Base-by-base conservation (phyloP, 106 monocot genomes). In the Amphibolis antarctica region DNA sequence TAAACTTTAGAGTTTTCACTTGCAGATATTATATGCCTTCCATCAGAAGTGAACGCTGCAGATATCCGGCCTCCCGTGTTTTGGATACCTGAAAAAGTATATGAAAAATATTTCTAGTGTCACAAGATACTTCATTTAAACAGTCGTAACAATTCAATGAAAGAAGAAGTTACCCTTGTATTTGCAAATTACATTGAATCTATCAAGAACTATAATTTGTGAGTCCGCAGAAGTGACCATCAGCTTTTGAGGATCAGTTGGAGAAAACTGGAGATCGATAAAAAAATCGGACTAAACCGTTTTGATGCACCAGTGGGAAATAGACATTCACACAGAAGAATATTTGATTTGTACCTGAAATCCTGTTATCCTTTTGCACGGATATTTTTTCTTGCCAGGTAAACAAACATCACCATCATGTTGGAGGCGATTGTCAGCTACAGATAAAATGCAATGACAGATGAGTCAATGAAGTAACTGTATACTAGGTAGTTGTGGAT, bases 161-260 rank as follows among this genome's bases (percentile, higher is more conserved):
- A 69, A 28, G 28, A 45, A 22, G 28, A 12, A 44, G 15, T 54
- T 79, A 86, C 86, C 86, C 62, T 74, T 82, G 67, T 72, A 82
- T 71, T 63, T 79, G 43, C 56, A 42, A 10, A 66, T 48, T 0
- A 82, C 63, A 42, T 79, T 62, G 21, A 60, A 52, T 21, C 71
- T 69, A 60, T 77, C 70, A 63, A 82, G 62, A 53, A 82, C 56
- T 13, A 57, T 61, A 9, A 86, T 62, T 74, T 73, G 66, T 15
- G 76, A 82, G 62, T 86, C 86, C n/a, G 79, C 82, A n/a, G 82
- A 86, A 64, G 76, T 70, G 13, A 86, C 75, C 79, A 86, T 69
- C 11, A 86, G 23, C 51, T 68, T 86, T 45, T 59, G 30, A 28
- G 68, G 69, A 79, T 86, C 71, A 26, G 26, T 43, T 47, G 86